Evolutionary conservation across 148 eudicot genomes (phyloP), one percentile per base, ranked within the genome.

Genomic region (Heliamphora exappendiculata): DNA sequence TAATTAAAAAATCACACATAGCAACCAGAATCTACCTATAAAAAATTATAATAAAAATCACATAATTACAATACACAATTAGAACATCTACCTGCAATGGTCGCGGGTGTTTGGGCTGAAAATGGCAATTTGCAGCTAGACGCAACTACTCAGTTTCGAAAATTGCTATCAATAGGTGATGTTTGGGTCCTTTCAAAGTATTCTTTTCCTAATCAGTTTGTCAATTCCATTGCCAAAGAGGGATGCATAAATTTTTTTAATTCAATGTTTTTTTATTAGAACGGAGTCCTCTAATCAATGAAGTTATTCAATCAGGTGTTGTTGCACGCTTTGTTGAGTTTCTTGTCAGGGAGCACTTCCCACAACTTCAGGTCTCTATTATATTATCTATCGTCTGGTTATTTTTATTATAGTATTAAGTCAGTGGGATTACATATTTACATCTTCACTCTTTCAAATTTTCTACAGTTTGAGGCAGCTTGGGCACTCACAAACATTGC

Each of bases 81-180:
- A 14, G 88, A 87, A 31, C 62, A 76, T 70, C 76, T 87, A 26
- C 85, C 90, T 19, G 66, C 84, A 10, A 85, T 87, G 90, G 88
- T 87, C n/a, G 81, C 85, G 10, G 84, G 85, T 64, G 80, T 87
- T 31, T 79, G 71, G 67, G 71, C 88, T 2, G 75, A 83, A 28
- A 86, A 87, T 70, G 53, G 74, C 31, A 78, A 53, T 70, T 57
- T 72, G 60, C 90, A 81, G 71, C 86, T 85, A 31, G 88, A 87
- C 55, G 82, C 88, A 10, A 85, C 90, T 16, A 75, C 88, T 54
- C 88, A 87, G 34, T 85, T 87, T 66, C 81, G 90, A 34, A 87
- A 87, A 60, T 74, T 87, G 81, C 81, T 87, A 8, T 87, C 90
- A 2, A 85, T 83, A 74, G 90, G 90, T 87, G 67, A 66, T 75